Conservation (phyloP, 305 asterid genomes). For the Solanum hybrid region DNA sequence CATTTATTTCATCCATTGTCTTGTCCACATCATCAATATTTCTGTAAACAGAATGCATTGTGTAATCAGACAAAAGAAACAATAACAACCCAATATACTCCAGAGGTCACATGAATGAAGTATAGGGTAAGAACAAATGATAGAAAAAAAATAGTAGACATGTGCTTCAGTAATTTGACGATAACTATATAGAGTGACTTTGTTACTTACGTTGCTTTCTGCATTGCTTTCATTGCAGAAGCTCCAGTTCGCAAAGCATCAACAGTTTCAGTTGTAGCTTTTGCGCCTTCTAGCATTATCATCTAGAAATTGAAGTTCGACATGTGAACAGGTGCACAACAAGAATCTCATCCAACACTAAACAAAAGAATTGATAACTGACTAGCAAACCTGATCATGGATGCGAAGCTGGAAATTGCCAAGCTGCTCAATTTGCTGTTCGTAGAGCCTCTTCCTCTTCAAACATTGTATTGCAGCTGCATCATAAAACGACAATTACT, state of each 20-base stretch:
- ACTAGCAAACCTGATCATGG: slow-evolving; percentile 55
- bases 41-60: slow-evolving; percentile 8
- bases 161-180: background rate
- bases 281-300: slow-evolving; percentile 48
- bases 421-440: slow-evolving; percentile 73
- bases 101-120: background rate
- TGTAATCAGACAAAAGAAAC: background rate
- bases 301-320: slow-evolving; percentile 18
- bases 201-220: slow-evolving; percentile 37
- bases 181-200: background rate
- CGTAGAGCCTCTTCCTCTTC: slow-evolving; percentile 68
- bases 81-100: background rate
- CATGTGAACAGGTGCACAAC: background rate
- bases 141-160: background rate
- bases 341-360: background rate
- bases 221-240: slow-evolving; percentile 49
- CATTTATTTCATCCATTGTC: slow-evolving; percentile 52
- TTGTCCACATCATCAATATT: slow-evolving; percentile 46
- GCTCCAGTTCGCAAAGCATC: slow-evolving; percentile 50
- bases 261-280: slow-evolving; percentile 53
- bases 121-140: background rate
- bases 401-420: slow-evolving; percentile 67
- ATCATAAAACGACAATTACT: background rate
- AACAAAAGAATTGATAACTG: background rate
- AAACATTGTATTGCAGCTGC: slow-evolving; percentile 75